Evolutionary conservation across 1,284 basidiomycete species (phyloP).

Genomic region (Ganoderma meredithae): DNA sequence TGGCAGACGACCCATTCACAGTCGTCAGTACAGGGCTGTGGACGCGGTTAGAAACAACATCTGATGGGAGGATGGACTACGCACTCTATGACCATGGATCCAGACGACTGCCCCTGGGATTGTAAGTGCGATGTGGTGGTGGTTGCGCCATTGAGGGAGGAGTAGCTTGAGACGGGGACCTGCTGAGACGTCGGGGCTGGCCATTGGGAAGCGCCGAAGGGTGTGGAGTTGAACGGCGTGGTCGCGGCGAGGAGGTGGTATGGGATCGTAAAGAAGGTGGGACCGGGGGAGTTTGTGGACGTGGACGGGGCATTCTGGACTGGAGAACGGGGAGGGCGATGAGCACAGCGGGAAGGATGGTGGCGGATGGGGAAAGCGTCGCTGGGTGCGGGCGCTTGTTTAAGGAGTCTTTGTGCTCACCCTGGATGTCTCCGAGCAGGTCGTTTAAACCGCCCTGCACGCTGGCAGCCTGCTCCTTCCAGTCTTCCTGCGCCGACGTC

Average conservation of each 20-base stretch:
- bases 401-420: slow-evolving; percentile 41
- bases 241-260: slow-evolving; percentile 46
- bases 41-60: slow-evolving; percentile 18
- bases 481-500: slow-evolving; percentile 47
- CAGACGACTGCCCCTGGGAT: slow-evolving; percentile 34
- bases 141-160: slow-evolving; percentile 76
- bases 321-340: slow-evolving; percentile 28
- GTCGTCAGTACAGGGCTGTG: slow-evolving; percentile 60
- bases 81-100: slow-evolving; percentile 60
- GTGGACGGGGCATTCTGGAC: slow-evolving; percentile 35
- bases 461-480: slow-evolving; percentile 53
- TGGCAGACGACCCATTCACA: slow-evolving; percentile 46
- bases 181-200: slow-evolving; percentile 45
- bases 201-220: slow-evolving; percentile 59
- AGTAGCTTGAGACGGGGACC: slow-evolving; percentile 75
- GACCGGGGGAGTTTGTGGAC: slow-evolving; percentile 48
- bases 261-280: slow-evolving; percentile 46
- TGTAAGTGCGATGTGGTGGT: slow-evolving; percentile 43
- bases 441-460: slow-evolving; percentile 50
- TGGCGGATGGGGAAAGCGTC: slow-evolving; percentile 23
- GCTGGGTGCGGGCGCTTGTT: slow-evolving; percentile 32
- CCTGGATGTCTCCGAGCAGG: slow-evolving; percentile 46
- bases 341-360: slow-evolving; percentile 27
- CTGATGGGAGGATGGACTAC: slow-evolving; percentile 33
- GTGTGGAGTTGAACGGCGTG: slow-evolving; percentile 59